Conservation (phyloP, 768 basidiomycete species). For the Tylopilus rubrobrunneus region DNA sequence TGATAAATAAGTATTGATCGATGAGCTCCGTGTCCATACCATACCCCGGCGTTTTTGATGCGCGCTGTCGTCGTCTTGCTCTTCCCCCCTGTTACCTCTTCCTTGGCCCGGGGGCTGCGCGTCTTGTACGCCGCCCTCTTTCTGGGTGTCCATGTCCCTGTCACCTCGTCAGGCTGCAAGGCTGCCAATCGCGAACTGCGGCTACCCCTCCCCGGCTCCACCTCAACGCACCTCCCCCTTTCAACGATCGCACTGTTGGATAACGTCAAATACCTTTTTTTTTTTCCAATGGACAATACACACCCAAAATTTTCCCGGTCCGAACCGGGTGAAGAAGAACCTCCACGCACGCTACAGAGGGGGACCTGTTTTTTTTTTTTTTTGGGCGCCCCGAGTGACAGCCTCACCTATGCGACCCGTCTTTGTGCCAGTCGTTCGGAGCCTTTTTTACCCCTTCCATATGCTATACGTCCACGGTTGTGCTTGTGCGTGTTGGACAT, state of each 20-base stretch:
- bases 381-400: neutral
- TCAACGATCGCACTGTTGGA: constrained; percentile 13
- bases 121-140: neutral
- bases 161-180: constrained; percentile 1
- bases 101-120: neutral
- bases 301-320: constrained; percentile 14
- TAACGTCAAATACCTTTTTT: constrained; percentile 15
- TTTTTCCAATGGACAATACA: neutral
- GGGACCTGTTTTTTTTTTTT: neutral
- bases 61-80: neutral
- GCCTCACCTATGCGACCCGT: neutral
- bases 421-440: neutral
- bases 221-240: constrained; percentile 3
- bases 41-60: constrained; percentile 3
- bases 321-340: constrained; percentile 1
- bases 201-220: constrained; percentile 8
- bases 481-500: neutral
- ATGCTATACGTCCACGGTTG: neutral
- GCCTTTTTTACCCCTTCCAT: neutral
- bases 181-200: neutral
- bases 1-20: constrained; percentile 21
- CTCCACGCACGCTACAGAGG: constrained; percentile 13
- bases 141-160: neutral
- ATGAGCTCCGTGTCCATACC: neutral
- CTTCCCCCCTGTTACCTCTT: neutral